Evolutionary conservation across 495 filamentous ascomycete species (phyloP).

Genomic region (Xylona heveae): DNA sequence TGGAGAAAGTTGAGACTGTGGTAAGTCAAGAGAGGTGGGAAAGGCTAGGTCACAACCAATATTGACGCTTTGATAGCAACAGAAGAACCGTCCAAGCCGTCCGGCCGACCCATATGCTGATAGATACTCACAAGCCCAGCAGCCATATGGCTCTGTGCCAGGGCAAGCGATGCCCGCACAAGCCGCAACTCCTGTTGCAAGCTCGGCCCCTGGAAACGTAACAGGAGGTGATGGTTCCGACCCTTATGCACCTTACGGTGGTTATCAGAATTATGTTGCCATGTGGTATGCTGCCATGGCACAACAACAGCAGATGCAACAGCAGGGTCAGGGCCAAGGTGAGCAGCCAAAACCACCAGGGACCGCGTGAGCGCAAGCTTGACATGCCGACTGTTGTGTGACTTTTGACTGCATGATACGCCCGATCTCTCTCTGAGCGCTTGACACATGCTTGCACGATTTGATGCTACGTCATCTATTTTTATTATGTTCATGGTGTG

Average conservation of each 20-base stretch:
- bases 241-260: conserved; percentile 44
- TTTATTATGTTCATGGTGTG: no score
- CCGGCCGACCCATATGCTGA: conserved; percentile 16
- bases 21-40: conserved; percentile 23
- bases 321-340: conserved; percentile 4
- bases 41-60: background rate
- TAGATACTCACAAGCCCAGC: conserved; percentile 21
- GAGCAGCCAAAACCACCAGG: conserved; percentile 7
- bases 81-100: conserved; percentile 17
- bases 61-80: conserved; percentile 25
- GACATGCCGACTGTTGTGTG: background rate
- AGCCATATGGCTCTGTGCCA: conserved; percentile 18
- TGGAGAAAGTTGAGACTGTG: conserved; percentile 72
- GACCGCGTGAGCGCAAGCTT: conserved; percentile 3
- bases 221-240: conserved; percentile 13
- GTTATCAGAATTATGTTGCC: conserved; percentile 39
- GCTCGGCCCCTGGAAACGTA: conserved; percentile 7
- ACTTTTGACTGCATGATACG: no score
- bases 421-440: no score
- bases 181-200: conserved; percentile 18
- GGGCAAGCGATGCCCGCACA: conserved; percentile 21
- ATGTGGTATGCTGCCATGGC: conserved; percentile 38
- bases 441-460: no score
- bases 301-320: conserved; percentile 20
- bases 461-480: no score